Evolutionary conservation across 2,329 filamentous ascomycete genomes (phyloP), one percentile per base, ranked within the genome.

Genomic region (Rhynchosporium graminicola): DNA sequence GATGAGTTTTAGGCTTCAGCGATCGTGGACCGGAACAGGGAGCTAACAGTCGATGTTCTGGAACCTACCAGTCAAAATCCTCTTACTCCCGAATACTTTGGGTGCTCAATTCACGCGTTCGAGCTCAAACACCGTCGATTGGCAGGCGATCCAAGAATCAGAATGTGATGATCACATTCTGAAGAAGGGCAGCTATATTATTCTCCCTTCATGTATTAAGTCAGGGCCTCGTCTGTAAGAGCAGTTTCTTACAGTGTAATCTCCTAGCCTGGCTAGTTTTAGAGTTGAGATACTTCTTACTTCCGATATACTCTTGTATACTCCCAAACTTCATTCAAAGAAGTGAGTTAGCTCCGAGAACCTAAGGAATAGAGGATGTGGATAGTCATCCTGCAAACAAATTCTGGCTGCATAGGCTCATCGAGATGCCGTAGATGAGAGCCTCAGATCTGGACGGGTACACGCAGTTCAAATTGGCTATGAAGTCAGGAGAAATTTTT

Each of bases 391-490:
- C 64, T 0, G 62, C 66, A 2, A 57, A 45, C 10, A 20, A 57
- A 12, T 68, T 66, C 43, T 68, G 64, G 66, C 62, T 64, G n/a
- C 61, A 59, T 31, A 57, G 67, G 13, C 65, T 64, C 58, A 65
- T 66, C 51, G 63, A 68, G 56, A 67, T 64, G 63, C 58, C 60
- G 10, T 65, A 67, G 43, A 57, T 65, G 40, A 56, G 51, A n/a
- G 45, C 60, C 6, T 46, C 46, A 13, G 42, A 67, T 46, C 57
- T 48, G 4, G 62, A 64, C 12, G 63, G 57, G 31, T 62, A 62
- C 47, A 52, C 63, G 2, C 52, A 62, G 10, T 64, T 61, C 33
- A 62, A 65, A 7, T 50, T 57, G 13, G 62, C 62, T 6, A 65
- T 64, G 60, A 60, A 60, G 10, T 62, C 62, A 20, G 64, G 61